These are phyloP conservation scores for Physocladia obscura DNA, from an alignment of 192 early-diverging fungal genomes.

Conservation along the genomic window DNA sequence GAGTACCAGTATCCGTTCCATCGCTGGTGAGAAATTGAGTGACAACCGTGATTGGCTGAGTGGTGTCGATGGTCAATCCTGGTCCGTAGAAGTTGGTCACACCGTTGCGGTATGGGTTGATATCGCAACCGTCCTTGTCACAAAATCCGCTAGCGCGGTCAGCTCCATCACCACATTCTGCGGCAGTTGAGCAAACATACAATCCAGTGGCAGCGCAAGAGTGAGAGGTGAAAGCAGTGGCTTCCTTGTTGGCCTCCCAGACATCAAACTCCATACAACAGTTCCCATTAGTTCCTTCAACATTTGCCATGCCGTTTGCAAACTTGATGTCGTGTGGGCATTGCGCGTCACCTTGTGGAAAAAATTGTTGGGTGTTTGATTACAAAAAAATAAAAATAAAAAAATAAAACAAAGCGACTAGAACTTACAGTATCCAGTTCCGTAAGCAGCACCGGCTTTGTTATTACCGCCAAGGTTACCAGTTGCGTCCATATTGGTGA, in stretches of 20 bases:
- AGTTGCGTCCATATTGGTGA: constrained; percentile 29
- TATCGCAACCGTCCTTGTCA: constrained; percentile 47
- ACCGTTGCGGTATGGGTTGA: constrained; percentile 40
- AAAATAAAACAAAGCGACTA: not conserved
- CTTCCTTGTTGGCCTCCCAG: constrained; percentile 42
- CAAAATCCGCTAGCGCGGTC: constrained; percentile 32
- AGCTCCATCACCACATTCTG: constrained; percentile 35
- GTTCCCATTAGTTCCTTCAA: constrained; percentile 19
- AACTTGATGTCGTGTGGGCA: constrained; percentile 48
- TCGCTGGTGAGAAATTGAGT: constrained; percentile 43
- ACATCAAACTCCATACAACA: constrained; percentile 44
- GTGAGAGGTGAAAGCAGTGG: constrained; percentile 37
- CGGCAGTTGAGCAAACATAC: constrained; percentile 7
- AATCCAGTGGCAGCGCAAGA: constrained; percentile 28
- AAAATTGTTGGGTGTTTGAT: no score
- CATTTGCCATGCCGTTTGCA: constrained; percentile 33
- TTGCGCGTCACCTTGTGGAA: constrained; percentile 32
- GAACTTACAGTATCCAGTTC: constrained; percentile 36
- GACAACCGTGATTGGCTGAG: constrained; percentile 42
- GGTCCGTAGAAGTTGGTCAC: constrained; percentile 38
- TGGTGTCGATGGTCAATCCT: constrained; percentile 37
- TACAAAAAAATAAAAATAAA: not conserved
- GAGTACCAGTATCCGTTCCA: constrained; percentile 27
- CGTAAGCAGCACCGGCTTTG: constrained; percentile 40
- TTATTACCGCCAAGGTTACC: constrained; percentile 19